Conservation (phyloP, 495 filamentous ascomycete species). For the Aspergillus ostianus region DNA sequence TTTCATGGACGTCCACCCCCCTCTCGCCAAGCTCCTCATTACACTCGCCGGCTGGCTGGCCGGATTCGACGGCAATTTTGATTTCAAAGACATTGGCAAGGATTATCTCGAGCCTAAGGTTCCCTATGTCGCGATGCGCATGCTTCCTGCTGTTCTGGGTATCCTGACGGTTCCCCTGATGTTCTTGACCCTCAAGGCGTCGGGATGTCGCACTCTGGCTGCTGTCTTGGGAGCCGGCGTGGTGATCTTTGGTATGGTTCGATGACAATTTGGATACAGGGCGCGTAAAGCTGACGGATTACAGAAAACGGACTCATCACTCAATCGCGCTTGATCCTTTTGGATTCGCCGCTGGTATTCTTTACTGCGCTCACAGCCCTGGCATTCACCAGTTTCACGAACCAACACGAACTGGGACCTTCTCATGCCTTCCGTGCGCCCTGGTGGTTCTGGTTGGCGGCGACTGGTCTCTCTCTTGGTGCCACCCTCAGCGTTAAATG, state of each 20-base stretch:
- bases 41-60: slow-evolving; percentile 94
- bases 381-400: slow-evolving; percentile 89
- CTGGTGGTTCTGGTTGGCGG: slow-evolving; percentile 98
- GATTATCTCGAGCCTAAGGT: slow-evolving; percentile 94
- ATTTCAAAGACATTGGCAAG: slow-evolving; percentile 99
- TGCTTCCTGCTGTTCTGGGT: slow-evolving; percentile 87
- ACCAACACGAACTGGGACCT: slow-evolving; percentile 93
- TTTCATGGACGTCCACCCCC: slow-evolving; percentile 99
- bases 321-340: slow-evolving; percentile 90
- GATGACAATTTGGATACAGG: slow-evolving; percentile 3
- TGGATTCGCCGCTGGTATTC: slow-evolving; percentile 92
- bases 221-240: slow-evolving; percentile 78
- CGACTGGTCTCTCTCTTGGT: slow-evolving; percentile 83
- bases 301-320: slow-evolving; percentile 92
- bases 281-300: slow-evolving; percentile 11
- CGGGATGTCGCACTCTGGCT: slow-evolving; percentile 82
- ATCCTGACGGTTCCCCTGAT: slow-evolving; percentile 84
- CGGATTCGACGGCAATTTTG: slow-evolving; percentile 92
- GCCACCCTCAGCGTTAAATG: slow-evolving; percentile 96
- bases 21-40: slow-evolving; percentile 93
- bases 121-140: slow-evolving; percentile 95
- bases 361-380: slow-evolving; percentile 91
- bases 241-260: slow-evolving; percentile 77
- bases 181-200: slow-evolving; percentile 90
- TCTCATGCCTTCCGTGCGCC: slow-evolving; percentile 76